Percentiles rank a stretch among this genome's conserved stretches.
These are phyloP conservation scores for Calonectria henricotiae DNA, from an alignment of 2,329 filamentous ascomycete species.

Conservation along the genomic window DNA sequence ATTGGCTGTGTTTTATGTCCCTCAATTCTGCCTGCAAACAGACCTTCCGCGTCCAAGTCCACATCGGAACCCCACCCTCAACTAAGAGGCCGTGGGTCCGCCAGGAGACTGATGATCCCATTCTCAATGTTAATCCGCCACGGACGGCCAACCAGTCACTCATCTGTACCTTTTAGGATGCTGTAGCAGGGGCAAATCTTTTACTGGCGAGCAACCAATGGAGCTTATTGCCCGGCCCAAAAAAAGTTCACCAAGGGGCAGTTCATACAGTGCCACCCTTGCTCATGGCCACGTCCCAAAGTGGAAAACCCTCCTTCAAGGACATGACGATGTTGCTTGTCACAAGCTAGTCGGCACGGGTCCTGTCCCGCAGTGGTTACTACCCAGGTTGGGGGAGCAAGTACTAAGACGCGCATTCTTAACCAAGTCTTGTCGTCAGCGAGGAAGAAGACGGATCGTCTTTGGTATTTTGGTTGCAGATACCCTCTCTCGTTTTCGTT, in stretches of 20 bases:
- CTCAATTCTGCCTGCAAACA: constrained; percentile 23
- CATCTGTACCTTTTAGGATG: constrained; percentile 22
- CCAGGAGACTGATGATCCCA: constrained; percentile 36
- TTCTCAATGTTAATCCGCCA: constrained; percentile 38
- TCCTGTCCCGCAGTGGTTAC: constrained; percentile 25
- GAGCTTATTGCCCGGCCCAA: constrained; percentile 27
- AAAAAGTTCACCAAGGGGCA: constrained; percentile 19
- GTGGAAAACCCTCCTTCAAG: constrained; percentile 30
- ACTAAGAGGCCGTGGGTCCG: constrained; percentile 27
- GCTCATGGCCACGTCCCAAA: constrained; percentile 27
- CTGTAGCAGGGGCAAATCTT: constrained; percentile 26
- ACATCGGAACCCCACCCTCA: background rate
- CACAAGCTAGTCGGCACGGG: constrained; percentile 31
- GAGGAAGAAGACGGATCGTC: constrained; percentile 9
- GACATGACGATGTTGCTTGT: constrained; percentile 29
- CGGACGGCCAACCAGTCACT: constrained; percentile 20
- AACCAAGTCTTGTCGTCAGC: constrained; percentile 30
- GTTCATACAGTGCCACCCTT: constrained; percentile 31
- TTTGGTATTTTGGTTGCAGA: constrained; percentile 10
- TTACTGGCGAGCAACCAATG: constrained; percentile 25
- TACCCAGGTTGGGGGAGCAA: constrained; percentile 28
- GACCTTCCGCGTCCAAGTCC: background rate
- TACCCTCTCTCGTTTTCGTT: constrained; percentile 14
- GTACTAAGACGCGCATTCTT: constrained; percentile 30
- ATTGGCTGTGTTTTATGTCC: constrained; percentile 22